Conservation (phyloP, 2,329 filamentous ascomycete species). For the Escovopsis sp. region DNA sequence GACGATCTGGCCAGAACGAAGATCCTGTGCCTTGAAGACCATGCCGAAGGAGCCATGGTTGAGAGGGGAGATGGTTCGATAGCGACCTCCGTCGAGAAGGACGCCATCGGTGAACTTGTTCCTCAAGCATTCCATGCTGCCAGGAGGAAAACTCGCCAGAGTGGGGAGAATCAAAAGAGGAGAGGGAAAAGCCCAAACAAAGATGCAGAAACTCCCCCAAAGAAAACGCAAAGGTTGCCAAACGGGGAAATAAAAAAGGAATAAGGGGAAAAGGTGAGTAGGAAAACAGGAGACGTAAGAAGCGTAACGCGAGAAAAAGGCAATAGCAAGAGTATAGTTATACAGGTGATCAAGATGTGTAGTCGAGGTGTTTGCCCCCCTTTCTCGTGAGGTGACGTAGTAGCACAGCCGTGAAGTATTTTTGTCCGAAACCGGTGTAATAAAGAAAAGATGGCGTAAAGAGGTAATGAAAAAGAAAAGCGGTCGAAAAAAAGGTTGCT, state of each 20-base stretch:
- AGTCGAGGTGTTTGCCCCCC: constrained; percentile 6
- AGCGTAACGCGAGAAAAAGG: constrained; percentile 4
- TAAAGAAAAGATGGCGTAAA: constrained; percentile 7
- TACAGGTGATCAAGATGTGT: constrained; percentile 11
- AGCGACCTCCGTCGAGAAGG: constrained; percentile 67
- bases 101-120: constrained; percentile 66
- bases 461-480: constrained; percentile 3
- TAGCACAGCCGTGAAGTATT: constrained; percentile 2
- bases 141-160: constrained; percentile 4
- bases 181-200: constrained; percentile 7
- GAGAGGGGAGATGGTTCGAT: constrained; percentile 79
- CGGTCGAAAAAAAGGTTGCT: no score
- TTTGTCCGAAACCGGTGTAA: constrained; percentile 2
- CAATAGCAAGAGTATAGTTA: constrained; percentile 12
- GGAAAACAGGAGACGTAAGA: constrained; percentile 1
- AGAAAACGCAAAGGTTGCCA: constrained; percentile 6
- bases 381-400: constrained; percentile 1
- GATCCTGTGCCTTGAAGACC: constrained; percentile 86
- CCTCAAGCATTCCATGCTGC: constrained; percentile 67
- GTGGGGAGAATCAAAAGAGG: constrained; percentile 7
- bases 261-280: constrained; percentile 4
- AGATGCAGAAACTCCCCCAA: constrained; percentile 10
- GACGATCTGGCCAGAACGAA: constrained; percentile 60
- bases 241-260: constrained; percentile 7
- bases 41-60: constrained; percentile 98